Evolutionary conservation across 148 eudicot genomes (phyloP), one percentile per base, ranked within the genome.

Genomic region (Persicaria maculosa): DNA sequence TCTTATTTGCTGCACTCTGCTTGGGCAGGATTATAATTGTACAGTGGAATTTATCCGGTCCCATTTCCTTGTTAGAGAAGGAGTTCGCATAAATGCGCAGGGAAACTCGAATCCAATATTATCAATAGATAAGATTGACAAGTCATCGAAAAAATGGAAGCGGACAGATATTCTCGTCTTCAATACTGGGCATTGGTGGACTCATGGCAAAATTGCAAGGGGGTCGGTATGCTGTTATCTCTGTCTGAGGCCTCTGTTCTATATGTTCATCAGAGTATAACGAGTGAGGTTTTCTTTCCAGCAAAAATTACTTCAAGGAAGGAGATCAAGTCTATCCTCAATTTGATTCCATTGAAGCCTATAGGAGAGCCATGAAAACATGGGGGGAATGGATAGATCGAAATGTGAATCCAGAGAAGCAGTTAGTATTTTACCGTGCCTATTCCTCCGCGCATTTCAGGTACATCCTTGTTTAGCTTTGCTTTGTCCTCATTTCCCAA

Each of bases 111-210:
- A 87, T 73, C 98, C 98, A 19, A 94, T 92, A 17, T 80, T 95
- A 65, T 84, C 92, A 44, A 87, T 92, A 6, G 98, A 95, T 77
- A 71, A 31, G 69, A 92, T 95, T 61, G 98, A 95, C 68, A 92
- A 92, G 83, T 80, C 93, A 73, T 81, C 97, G 47, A 70, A 5
- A 52, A 81, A 84, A 81, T 95, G 98, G 98, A 86, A 83, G 84
- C 78, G 69, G 80, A 96, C 93, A 62, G 98, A 95, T 75, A 87
- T 95, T 86, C 91, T 95, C 54, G 83, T 95, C 64, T 95, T 95
- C 78, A 95, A 95, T 80, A 95, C 98, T 9, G 98, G 92, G 54
- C 98, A 95, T 73, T 95, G 98, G 98, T 95, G 98, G 98, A 84
- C 90, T 74, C 98, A 95, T 79, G 93, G 98, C 68, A 95, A 95